Evolutionary conservation across 345 rosid species (phyloP).

Genomic region (Gossypium bickii): DNA sequence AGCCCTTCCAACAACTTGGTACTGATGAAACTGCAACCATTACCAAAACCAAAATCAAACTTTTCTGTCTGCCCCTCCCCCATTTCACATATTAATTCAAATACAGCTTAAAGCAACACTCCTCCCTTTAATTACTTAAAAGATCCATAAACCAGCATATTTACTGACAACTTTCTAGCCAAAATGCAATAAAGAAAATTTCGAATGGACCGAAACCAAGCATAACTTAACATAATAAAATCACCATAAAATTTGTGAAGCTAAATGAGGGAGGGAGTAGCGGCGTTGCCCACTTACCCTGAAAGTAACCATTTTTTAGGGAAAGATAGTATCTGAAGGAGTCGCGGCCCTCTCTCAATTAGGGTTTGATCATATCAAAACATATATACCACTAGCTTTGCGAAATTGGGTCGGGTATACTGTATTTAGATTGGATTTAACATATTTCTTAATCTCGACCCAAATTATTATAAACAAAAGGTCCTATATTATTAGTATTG

Average conservation of each 20-base stretch:
- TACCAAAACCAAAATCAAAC: not conserved
- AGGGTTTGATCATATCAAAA: constrained; percentile 17
- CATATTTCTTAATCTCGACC: not conserved
- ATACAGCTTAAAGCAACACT: not conserved
- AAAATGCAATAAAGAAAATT: not conserved
- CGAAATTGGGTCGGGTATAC: not conserved
- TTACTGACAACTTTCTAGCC: not conserved
- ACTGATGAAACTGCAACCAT: constrained; percentile 46
- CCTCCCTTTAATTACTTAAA: not conserved
- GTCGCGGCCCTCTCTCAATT: not conserved
- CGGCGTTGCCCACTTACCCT: constrained; percentile 24
- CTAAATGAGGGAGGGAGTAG: not conserved
- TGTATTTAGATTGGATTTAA: not conserved
- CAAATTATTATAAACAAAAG: not conserved
- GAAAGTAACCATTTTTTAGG: constrained; percentile 30
- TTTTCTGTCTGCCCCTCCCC: not conserved
- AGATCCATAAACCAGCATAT: no score
- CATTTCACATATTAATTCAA: not conserved
- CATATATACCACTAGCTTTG: not conserved
- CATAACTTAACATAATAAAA: not conserved
- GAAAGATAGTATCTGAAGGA: not conserved
- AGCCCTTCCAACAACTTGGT: constrained; percentile 68
- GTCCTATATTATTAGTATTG: not conserved
- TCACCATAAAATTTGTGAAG: not conserved
- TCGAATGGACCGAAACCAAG: not conserved